Evolutionary conservation across 257 asterid species (phyloP).

Genomic region (Jacaranda copaia): DNA sequence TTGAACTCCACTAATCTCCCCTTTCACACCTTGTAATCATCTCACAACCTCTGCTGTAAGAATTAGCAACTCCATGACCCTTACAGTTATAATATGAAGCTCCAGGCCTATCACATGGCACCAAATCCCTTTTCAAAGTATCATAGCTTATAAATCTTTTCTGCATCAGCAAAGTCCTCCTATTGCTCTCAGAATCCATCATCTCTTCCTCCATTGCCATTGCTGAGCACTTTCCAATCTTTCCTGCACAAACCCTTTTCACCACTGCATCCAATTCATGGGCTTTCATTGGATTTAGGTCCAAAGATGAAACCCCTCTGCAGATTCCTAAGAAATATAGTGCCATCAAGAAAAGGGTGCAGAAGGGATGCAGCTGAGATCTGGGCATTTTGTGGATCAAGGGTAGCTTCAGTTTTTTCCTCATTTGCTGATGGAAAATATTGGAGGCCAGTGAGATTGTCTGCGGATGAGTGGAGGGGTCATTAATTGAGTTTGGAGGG

Average conservation of each 20-base stretch:
- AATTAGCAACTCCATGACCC: conserved; percentile 63
- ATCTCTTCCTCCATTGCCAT: conserved; percentile 46
- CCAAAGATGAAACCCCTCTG: conserved; percentile 47
- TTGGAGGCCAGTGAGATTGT: conserved; percentile 35
- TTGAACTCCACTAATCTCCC: conserved; percentile 39
- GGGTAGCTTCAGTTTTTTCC: not conserved
- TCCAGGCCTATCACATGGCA: conserved; percentile 83
- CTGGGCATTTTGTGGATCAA: conserved; percentile 52
- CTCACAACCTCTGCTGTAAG: conserved; percentile 81
- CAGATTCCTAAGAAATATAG: conserved; percentile 43
- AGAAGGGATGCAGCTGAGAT: conserved; percentile 30
- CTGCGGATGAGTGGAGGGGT: conserved; percentile 13
- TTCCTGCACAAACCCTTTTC: conserved; percentile 55
- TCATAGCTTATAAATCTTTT: conserved; percentile 74
- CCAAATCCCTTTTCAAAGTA: conserved; percentile 73
- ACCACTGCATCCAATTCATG: conserved; percentile 44
- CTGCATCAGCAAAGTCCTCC: conserved; percentile 64
- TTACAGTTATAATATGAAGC: conserved; percentile 81
- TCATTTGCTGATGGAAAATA: conserved; percentile 27
- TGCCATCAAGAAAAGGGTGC: conserved; percentile 37
- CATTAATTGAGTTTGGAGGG: conserved; percentile 41
- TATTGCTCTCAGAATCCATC: conserved; percentile 68
- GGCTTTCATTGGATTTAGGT: conserved; percentile 46
- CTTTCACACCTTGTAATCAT: conserved; percentile 89
- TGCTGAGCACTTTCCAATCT: conserved; percentile 51